Base-by-base conservation (phyloP, 345 rosid species). In the Dipteronia dyeriana region DNA sequence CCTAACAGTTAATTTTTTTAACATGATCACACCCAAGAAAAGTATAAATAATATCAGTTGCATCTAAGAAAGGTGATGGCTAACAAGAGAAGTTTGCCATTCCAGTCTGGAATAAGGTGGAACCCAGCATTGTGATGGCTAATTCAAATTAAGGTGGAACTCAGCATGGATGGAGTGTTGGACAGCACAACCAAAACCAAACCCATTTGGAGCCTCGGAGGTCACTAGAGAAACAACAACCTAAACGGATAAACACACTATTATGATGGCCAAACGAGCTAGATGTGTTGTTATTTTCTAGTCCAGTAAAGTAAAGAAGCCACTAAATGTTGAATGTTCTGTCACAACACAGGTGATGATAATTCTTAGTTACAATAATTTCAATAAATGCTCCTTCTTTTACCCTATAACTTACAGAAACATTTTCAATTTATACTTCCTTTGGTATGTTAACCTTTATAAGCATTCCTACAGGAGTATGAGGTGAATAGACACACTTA, bases 41-140 rank as follows among this genome's bases (percentile, higher is more conserved):
- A 49, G 73, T 16, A 54, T 54, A 71, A 54, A n/a, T 43, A 53
- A 39, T 53, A 29, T 59, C 39, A 70, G 26, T 53, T 70, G 45
- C 74, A 53, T 70, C 11, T 45, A 70, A 26, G 26, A 11, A 57
- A 26, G 39, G 61, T 25, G 73, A 70, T 70, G 22, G 8, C 61
- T 70, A 70, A 22, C 23, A 3, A 20, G 56, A 70, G 38, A 34
- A 34, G 38, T 34, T 34, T 34, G 4, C 38, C 38, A 34, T 34
- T 34, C 38, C 38, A 34, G 38, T 34, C 38, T 34, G 4, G 38
- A 34, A 4, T 34, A 34, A 4, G 38, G 38, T 34, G 38, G 38
- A 34, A 34, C 38, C 38, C 38, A 34, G 38, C 38, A 34, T 3
- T 5, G 38, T 34, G 38, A 34, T 34, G 6, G 38, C 38, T 34